A percentile compares a stretch with the other conserved stretches of the same genome.
Conservation (phyloP, 805 yeast genomes). For the Helenozyma baotianmanensis region DNA sequence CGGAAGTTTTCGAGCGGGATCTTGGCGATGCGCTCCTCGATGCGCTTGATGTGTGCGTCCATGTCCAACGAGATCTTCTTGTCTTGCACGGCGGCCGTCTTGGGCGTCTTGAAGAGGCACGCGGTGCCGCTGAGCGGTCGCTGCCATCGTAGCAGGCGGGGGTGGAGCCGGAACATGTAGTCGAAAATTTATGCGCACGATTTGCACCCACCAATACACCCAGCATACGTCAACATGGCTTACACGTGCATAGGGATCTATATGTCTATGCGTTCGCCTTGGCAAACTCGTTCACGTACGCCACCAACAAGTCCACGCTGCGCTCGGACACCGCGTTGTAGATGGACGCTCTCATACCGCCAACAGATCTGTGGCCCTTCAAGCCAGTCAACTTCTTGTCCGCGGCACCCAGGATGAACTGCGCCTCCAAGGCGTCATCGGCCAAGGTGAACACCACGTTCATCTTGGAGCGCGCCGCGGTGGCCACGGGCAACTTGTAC, state of each 20-base stretch:
- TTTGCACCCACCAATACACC: conserved; percentile 6
- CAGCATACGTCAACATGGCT: background rate
- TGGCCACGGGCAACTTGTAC: conserved; percentile 63
- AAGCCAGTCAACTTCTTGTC: conserved; percentile 63
- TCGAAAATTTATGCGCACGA: conserved; percentile 7
- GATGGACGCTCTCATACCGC: conserved; percentile 91
- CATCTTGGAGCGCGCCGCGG: conserved; percentile 73
- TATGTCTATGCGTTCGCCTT: conserved; percentile 15
- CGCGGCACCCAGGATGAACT: conserved; percentile 67
- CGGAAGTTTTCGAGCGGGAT: conserved; percentile 83
- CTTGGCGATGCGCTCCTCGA: conserved; percentile 58
- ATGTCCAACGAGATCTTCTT: conserved; percentile 25
- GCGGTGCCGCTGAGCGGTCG: background rate
- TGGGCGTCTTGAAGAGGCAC: conserved; percentile 2
- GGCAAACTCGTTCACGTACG: conserved; percentile 60
- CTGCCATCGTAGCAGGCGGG: background rate
- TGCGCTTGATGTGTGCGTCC: conserved; percentile 27
- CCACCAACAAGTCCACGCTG: conserved; percentile 53
- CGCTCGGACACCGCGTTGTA: conserved; percentile 78
- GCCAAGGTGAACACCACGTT: conserved; percentile 84
- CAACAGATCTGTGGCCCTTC: conserved; percentile 95
- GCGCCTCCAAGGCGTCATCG: conserved; percentile 57
- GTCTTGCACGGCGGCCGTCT: conserved; percentile 20
- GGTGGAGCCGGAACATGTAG: background rate
- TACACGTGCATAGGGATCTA: too few relatives aligned